Percentiles rank a stretch among this genome's conserved stretches.
These are phyloP conservation scores for Alternaria burnsii DNA, from an alignment of 2,329 filamentous ascomycete genomes.

Conservation along the genomic window DNA sequence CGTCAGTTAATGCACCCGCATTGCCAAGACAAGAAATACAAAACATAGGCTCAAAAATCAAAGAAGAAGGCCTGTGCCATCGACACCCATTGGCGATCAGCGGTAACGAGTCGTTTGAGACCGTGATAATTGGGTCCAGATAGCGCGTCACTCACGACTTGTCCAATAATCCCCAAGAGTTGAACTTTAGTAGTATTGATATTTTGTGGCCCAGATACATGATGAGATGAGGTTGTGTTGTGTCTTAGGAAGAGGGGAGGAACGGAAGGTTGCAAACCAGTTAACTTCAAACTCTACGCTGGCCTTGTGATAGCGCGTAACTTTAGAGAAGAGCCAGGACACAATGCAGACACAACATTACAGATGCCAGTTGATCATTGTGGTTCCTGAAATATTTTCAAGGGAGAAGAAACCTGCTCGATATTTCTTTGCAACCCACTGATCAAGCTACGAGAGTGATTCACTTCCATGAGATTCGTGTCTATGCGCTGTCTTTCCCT, in stretches of 20 bases:
- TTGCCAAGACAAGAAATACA: neutral
- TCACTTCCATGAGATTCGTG: neutral
- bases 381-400: neutral
- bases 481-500: neutral
- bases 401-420: neutral
- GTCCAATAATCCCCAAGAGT: accelerated
- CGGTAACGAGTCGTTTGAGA: neutral
- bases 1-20: neutral
- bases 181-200: neutral
- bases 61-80: accelerated
- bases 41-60: neutral
- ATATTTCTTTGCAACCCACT: neutral
- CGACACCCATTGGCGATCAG: neutral
- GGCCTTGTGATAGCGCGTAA: accelerated
- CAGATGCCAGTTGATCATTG: neutral
- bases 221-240: neutral
- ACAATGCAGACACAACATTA: neutral
- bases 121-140: neutral
- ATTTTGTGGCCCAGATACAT: neutral
- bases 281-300: neutral
- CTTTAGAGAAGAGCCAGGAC: neutral
- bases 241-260: neutral
- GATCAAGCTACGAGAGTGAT: neutral
- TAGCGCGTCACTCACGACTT: neutral
- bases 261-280: neutral